Base-by-base conservation (phyloP, 139 green algal genomes). In the Chlamydomonas urium region DNA sequence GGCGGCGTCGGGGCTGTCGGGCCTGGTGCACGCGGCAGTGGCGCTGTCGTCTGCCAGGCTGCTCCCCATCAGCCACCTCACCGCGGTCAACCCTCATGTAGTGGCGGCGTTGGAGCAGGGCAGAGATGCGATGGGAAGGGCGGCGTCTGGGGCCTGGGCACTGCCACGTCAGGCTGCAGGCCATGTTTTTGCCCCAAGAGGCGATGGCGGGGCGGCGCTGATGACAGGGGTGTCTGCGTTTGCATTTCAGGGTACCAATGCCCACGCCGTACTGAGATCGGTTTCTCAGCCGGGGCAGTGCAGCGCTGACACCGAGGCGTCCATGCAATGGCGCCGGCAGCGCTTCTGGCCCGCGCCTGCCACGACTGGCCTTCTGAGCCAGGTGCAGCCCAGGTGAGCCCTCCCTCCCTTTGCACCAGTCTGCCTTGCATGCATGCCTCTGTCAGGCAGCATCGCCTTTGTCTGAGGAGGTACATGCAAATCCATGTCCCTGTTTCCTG, bases 1-100 rank as follows among this genome's bases (percentile, higher is more conserved):
- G 79, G 83, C 89, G 2, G 89, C 86, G 19, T 82, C 88, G 0
- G 93, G 93, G n/a, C 47, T 92, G 1, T 83, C 89, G 29, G 89
- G 88, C 32, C 60, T 96, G 1, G 42, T 81, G 2, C 79, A 92
- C 69, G 85, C 83, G 3, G 4, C 83, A 3, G 2, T 6, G 8
- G 72, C 70, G 1, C 66, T 86, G 31, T 1, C 3, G 0, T 1
- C 28, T 2, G 19, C 0, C 1, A 1, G 14, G 0, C 28, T 33
- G 14, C 75, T 81, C 36, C 65, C 85, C 1, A 47, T 92, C 4
- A 57, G 88, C 58, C 87, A 96, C 75, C 81, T 97, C 45, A 32
- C 56, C 1, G 14, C 61, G 3, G 14, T 86, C 4, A 94, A 91
- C 65, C 78, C 85, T 0, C 83, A 93, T 47, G 74, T 92, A 0